Base-by-base conservation (phyloP, 1,284 basidiomycete genomes). In the Irpex sp. region DNA sequence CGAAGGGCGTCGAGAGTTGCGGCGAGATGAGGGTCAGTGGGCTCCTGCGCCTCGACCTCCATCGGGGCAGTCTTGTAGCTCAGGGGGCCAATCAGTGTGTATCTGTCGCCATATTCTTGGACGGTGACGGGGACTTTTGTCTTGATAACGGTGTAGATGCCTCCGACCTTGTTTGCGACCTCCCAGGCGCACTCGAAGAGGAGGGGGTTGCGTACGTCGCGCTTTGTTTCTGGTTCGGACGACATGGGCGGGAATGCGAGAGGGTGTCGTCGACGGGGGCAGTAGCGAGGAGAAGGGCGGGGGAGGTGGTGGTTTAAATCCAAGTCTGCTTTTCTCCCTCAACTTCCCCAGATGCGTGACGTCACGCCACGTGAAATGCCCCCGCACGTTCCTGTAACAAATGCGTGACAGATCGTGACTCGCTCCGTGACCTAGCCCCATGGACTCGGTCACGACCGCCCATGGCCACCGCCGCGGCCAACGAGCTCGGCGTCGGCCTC, bases 81-180 rank as follows among this genome's bases (percentile, higher is more conserved):
- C 67, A 99, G 87, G 9, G 97, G 90, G 57, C 97, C 97, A 72
- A 98, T 93, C 75, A 99, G 91, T 69, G 87, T 91, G 81, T 97
- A 97, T 67, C 95, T 85, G 78, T 93, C 91, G 72, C 93, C 91
- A 77, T 91, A 97, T 77, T 97, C 95, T 66, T 89, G 88, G 72
- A 96, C 93, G 66, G 97, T 98, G 76, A 99, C 94, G 64, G 97
- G 97, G 60, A 97, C 96, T 76, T 98, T 99, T 62, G 97, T 98
- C 81, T 98, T 98, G 79, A 98, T 98, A 80, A 98, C 96, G 67
- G 96, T 98, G 85, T 98, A 98, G 80, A 98, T 98, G 68, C 96
- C 96, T 70, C 96, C 96, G 77, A 98, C 96, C 79, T 96, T 97
- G 85, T 97, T 97, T 44, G 92, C 94, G 71, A 96, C 94, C 79